These are phyloP conservation scores for Aschersonia sp. DNA, from an alignment of 2,329 filamentous ascomycete species.

Conservation along the genomic window DNA sequence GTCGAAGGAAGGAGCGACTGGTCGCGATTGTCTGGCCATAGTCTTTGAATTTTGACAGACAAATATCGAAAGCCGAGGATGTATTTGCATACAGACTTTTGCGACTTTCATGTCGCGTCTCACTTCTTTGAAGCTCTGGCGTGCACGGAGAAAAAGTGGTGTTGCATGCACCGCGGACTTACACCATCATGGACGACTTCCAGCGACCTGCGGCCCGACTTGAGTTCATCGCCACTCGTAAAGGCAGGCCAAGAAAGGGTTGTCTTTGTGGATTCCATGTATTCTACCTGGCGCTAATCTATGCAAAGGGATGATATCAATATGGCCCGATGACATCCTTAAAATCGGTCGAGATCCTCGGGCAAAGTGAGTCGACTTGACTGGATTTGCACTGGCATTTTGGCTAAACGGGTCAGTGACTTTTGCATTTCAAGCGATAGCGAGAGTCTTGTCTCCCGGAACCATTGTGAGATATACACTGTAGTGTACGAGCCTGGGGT, in stretches of 20 bases:
- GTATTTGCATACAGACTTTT: too few species aligned
- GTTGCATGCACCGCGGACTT: not conserved
- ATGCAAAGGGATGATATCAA: slow-evolving; percentile 12
- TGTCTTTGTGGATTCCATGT: too few species aligned
- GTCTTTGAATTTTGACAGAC: too few species aligned
- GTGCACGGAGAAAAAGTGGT: not conserved
- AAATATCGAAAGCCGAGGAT: too few species aligned
- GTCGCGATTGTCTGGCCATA: too few species aligned
- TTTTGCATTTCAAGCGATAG: slow-evolving; percentile 21
- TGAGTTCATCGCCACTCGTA: slow-evolving; percentile 1
- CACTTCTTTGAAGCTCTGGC: not conserved
- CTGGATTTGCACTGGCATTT: not conserved
- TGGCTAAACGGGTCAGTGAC: slow-evolving; percentile 12
- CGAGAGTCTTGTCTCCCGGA: slow-evolving; percentile 30
- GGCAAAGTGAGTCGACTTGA: slow-evolving; percentile 15
- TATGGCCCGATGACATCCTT: slow-evolving; percentile 16
- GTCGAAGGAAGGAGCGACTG: not conserved
- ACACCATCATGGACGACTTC: slow-evolving; percentile 1
- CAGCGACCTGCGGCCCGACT: slow-evolving; percentile 1
- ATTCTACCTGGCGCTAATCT: not conserved
- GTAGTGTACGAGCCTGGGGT: slow-evolving; percentile 30
- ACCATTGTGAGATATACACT: slow-evolving; percentile 41
- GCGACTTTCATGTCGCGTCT: too few species aligned
- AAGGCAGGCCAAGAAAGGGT: slow-evolving; percentile 2
- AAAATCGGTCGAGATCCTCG: slow-evolving; percentile 20